Evolutionary conservation across 2,329 filamentous ascomycete species (phyloP).

Genomic region (Tympanopsis confertula): DNA sequence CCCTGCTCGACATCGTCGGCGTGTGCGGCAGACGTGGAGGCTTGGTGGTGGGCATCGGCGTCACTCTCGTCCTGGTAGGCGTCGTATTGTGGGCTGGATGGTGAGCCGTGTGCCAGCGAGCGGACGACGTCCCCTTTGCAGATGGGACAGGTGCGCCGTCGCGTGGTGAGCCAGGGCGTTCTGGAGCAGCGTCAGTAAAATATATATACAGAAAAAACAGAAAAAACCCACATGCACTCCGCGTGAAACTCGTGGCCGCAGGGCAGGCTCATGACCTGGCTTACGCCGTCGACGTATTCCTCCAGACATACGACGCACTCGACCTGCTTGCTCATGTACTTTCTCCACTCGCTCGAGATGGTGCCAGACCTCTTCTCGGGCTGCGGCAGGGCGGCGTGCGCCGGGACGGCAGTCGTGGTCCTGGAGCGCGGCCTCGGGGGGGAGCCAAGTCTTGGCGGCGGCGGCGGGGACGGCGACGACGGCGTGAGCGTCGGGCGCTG

Average conservation of each 20-base stretch:
- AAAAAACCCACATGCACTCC: constrained; percentile 81
- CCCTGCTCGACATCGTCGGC: no score
- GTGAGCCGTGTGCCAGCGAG: constrained; percentile 49
- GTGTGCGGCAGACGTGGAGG: no score
- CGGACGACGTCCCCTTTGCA: constrained; percentile 94
- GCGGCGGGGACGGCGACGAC: neutral
- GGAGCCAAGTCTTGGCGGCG: neutral
- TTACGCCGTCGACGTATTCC: constrained; percentile 90
- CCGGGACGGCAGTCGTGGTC: neutral
- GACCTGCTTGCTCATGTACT: constrained; percentile 56
- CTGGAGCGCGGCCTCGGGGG: neutral
- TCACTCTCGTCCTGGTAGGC: no score
- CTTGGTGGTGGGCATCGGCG: no score
- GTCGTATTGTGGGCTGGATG: no score
- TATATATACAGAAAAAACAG: neutral
- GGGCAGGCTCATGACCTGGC: constrained; percentile 88
- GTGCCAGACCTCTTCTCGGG: constrained; percentile 34
- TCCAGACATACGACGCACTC: constrained; percentile 96
- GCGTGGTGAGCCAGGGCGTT: constrained; percentile 91
- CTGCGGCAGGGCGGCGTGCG: constrained; percentile 8
- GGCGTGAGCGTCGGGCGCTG: neutral
- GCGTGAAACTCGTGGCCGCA: constrained; percentile 97
- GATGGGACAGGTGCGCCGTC: constrained; percentile 92
- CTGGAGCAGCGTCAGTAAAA: constrained; percentile 31
- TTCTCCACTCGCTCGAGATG: constrained; percentile 46